Evolutionary conservation across 2,329 filamentous ascomycete species (phyloP).

Genomic region (Arthrobotrys pseudoclavata): DNA sequence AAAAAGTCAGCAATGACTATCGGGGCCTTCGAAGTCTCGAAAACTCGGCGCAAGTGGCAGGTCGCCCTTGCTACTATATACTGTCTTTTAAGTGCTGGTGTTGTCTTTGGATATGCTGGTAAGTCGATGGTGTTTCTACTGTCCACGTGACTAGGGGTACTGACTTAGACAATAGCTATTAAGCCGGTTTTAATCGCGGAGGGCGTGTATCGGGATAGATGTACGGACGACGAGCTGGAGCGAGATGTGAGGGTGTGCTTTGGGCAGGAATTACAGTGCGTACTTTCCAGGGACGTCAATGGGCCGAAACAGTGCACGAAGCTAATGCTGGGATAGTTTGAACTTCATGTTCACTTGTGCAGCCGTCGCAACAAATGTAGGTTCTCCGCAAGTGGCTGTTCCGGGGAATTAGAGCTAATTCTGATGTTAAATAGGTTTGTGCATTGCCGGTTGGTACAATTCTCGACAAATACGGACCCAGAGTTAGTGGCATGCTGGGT

Average conservation of each 20-base stretch:
- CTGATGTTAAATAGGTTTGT: conserved; percentile 69
- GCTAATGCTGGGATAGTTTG: conserved; percentile 66
- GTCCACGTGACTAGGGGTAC: conserved; percentile 30
- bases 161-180: conserved; percentile 70
- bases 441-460: conserved; percentile 88
- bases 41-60: conserved; percentile 70
- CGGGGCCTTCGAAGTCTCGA: conserved; percentile 66
- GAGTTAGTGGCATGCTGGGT: conserved; percentile 78
- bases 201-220: conserved; percentile 78
- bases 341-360: conserved; percentile 95
- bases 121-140: conserved; percentile 10
- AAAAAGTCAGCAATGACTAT: conserved; percentile 61
- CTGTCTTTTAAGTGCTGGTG: conserved; percentile 81
- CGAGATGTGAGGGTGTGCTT: conserved; percentile 71
- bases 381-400: conserved; percentile 1
- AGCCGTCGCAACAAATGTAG: conserved; percentile 83
- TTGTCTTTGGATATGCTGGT: conserved; percentile 83
- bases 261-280: conserved; percentile 72
- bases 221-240: conserved; percentile 71
- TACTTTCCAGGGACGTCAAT: conserved; percentile 1
- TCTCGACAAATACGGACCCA: conserved; percentile 84
- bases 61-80: conserved; percentile 78
- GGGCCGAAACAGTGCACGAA: not conserved
- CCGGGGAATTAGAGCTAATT: not conserved
- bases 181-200: conserved; percentile 83